Percentiles rank a stretch among this genome's conserved stretches.
Conservation (phyloP, 768 basidiomycete species). For the Leccinellum rugosiceps region DNA sequence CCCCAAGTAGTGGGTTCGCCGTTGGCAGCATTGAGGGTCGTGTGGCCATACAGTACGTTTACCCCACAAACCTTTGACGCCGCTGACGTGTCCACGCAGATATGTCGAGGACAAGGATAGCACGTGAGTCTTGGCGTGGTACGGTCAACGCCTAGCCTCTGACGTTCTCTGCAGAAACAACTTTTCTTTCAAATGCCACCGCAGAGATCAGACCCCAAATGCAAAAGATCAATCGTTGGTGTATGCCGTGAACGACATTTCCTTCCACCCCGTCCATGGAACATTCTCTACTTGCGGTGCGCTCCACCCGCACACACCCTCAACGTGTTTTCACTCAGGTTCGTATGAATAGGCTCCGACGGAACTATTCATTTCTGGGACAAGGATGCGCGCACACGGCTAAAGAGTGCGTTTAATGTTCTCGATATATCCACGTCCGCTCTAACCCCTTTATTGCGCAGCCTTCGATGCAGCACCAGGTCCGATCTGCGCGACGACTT, state of each 20-base stretch:
- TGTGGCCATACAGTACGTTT: slow-evolving; percentile 89
- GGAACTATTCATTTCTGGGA: slow-evolving; percentile 94
- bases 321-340: slow-evolving; percentile 19
- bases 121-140: slow-evolving; percentile 41
- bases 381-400: slow-evolving; percentile 85
- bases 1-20: slow-evolving; percentile 67
- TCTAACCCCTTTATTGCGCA: slow-evolving; percentile 25
- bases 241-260: slow-evolving; percentile 82
- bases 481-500: slow-evolving; percentile 76
- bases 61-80: not conserved
- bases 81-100: slow-evolving; percentile 36
- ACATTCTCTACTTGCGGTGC: slow-evolving; percentile 80
- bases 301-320: slow-evolving; percentile 21
- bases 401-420: slow-evolving; percentile 63
- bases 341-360: slow-evolving; percentile 55
- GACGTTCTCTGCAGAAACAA: slow-evolving; percentile 48
- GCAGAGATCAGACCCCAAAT: slow-evolving; percentile 52
- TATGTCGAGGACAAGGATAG: slow-evolving; percentile 84
- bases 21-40: slow-evolving; percentile 88
- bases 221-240: slow-evolving; percentile 67
- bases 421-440: not conserved
- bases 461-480: slow-evolving; percentile 73
- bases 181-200: slow-evolving; percentile 87
- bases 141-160: not conserved
- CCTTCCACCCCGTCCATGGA: slow-evolving; percentile 80